These are phyloP conservation scores for Tephrocybe rancida DNA, from an alignment of 768 basidiomycete species.

Conservation along the genomic window DNA sequence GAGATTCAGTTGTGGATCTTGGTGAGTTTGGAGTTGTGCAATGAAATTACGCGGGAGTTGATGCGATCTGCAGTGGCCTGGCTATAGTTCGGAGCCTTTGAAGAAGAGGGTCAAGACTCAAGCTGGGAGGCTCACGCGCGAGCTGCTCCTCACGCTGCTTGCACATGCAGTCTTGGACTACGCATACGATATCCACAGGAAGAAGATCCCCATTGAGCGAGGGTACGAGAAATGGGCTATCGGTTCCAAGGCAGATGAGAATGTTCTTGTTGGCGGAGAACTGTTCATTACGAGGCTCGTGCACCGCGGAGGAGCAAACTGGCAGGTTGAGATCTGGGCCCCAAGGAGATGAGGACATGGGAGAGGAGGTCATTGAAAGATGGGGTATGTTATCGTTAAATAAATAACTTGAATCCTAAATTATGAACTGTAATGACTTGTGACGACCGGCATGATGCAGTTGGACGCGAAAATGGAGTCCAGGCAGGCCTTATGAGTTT, in stretches of 20 bases:
- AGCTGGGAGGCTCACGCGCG: constrained; percentile 30
- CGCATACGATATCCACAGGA: constrained; percentile 26
- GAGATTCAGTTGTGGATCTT: constrained; percentile 36
- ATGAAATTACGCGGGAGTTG: neutral
- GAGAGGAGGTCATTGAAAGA: neutral
- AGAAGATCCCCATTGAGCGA: constrained; percentile 28
- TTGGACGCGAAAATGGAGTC: neutral
- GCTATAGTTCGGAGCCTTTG: constrained; percentile 39
- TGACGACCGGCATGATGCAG: neutral
- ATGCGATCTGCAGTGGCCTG: constrained; percentile 44
- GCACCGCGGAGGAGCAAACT: constrained; percentile 41
- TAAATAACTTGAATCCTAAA: constrained; percentile 1
- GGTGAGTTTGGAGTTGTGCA: constrained; percentile 23
- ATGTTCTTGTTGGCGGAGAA: constrained; percentile 27
- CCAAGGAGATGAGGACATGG: constrained; percentile 11
- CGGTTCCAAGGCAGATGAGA: constrained; percentile 18
- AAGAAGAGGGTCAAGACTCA: constrained; percentile 40
- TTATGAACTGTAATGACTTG: constrained; percentile 4
- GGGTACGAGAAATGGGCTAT: constrained; percentile 42
- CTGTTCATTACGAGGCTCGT: constrained; percentile 39
- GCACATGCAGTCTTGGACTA: constrained; percentile 32
- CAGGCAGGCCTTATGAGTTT: neutral
- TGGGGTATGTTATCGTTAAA: neutral
- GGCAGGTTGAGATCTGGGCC: constrained; percentile 46
- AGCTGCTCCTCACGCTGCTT: constrained; percentile 30